phyloP scores from a whole-genome alignment of 495 filamentous ascomycete genomes.

The Neurospora sp. region DNA sequence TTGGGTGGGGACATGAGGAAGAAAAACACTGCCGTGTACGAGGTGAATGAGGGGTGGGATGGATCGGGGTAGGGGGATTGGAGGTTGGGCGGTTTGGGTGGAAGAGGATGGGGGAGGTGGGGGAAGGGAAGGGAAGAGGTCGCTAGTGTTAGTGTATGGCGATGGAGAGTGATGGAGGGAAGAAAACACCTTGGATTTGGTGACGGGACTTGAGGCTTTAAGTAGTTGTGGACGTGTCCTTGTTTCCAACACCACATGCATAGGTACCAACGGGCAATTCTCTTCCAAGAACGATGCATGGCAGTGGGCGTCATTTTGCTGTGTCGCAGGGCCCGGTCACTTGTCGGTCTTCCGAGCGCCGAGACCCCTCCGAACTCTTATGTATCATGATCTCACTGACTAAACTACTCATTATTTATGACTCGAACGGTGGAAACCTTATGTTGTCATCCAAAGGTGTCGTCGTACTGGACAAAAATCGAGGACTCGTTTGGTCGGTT shows the following conservation, averaged over 20 bases:
- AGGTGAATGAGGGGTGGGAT: not conserved
- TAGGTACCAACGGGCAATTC: not conserved
- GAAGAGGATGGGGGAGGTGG: not conserved
- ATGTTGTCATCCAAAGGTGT: not conserved
- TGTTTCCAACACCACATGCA: not conserved
- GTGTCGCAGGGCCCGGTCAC: not conserved
- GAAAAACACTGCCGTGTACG: not conserved
- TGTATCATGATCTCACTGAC: too few species aligned
- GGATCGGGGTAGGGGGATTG: not conserved
- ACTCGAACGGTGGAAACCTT: too few species aligned
- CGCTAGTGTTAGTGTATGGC: too few species aligned
- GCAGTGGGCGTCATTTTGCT: not conserved
- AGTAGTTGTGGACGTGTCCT: not conserved
- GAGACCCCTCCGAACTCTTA: not conserved
- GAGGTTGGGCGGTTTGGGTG: too few species aligned
- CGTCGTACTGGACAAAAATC: not conserved
- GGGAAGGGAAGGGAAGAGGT: not conserved
- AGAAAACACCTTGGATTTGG: not conserved
- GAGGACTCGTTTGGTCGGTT: not conserved
- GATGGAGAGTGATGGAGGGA: not conserved
- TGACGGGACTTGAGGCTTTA: not conserved
- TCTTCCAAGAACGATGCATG: not conserved
- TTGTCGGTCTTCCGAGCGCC: not conserved
- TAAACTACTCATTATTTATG: too few species aligned
- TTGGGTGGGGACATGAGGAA: not conserved